phyloP scores from a whole-genome alignment of 345 rosid genomes.

The Passiflora organensis region DNA sequence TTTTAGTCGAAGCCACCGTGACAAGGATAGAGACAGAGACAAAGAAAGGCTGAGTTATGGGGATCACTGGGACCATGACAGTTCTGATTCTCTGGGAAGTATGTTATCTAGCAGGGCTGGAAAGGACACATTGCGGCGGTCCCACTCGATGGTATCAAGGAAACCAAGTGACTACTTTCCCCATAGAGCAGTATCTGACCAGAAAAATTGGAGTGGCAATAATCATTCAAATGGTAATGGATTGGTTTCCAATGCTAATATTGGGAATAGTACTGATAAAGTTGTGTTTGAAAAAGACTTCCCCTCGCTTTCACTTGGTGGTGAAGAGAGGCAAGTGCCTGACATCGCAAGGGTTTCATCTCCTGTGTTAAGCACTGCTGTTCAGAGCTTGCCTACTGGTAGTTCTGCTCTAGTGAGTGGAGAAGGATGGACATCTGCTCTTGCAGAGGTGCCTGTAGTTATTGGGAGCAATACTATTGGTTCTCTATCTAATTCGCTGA shows the following conservation, averaged over 20 bases:
- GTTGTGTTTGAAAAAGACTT: slow-evolving; percentile 73
- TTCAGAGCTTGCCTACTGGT: slow-evolving; percentile 67
- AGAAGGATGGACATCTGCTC: slow-evolving; percentile 85
- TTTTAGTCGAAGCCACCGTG: slow-evolving; percentile 69
- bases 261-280: slow-evolving; percentile 41
- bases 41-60: slow-evolving; percentile 52
- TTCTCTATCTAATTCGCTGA: slow-evolving; percentile 35
- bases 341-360: slow-evolving; percentile 70
- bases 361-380: slow-evolving; percentile 57
- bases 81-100: slow-evolving; percentile 47
- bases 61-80: slow-evolving; percentile 60
- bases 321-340: no score
- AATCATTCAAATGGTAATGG: slow-evolving; percentile 43
- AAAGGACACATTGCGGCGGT: slow-evolving; percentile 51
- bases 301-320: slow-evolving; percentile 72
- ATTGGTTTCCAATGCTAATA: slow-evolving; percentile 35
- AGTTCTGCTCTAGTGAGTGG: slow-evolving; percentile 60
- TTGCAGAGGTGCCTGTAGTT: slow-evolving; percentile 60
- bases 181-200: slow-evolving; percentile 36
- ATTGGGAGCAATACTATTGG: slow-evolving; percentile 44
- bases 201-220: slow-evolving; percentile 41
- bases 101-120: slow-evolving; percentile 40
- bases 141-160: slow-evolving; percentile 62
- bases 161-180: slow-evolving; percentile 48
- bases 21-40: slow-evolving; percentile 69